These are phyloP conservation scores for Lichtheimia hyalospora DNA, from an alignment of 371 early-diverging fungal genomes.

Conservation along the genomic window DNA sequence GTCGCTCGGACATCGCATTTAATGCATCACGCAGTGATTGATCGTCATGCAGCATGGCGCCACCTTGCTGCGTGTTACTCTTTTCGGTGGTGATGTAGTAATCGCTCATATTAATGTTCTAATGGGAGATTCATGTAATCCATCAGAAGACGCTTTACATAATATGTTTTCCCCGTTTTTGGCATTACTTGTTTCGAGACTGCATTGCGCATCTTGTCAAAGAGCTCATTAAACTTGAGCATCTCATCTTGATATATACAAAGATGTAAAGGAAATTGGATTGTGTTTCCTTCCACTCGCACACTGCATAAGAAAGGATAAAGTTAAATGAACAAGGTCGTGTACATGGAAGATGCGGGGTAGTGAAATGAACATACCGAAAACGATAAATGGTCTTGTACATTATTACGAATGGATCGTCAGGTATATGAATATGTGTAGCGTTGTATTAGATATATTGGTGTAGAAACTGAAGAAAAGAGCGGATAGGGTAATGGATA, in stretches of 20 bases:
- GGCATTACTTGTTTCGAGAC: conserved; percentile 14
- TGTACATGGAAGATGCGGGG: too few species aligned
- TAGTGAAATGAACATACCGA: conserved; percentile 11
- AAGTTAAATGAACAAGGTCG: too few species aligned
- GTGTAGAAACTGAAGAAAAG: conserved; percentile 5
- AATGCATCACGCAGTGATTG: conserved; percentile 29
- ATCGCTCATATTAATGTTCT: conserved; percentile 30
- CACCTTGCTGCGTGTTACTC: conserved; percentile 1
- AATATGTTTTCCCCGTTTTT: too few species aligned
- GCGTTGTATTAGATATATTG: not conserved
- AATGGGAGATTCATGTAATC: not conserved
- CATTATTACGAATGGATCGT: conserved; percentile 9
- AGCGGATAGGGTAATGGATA: conserved; percentile 8
- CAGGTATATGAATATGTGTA: conserved; percentile 3
- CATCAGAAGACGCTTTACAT: too few species aligned
- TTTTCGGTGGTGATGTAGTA: conserved; percentile 18
- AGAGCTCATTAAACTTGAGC: conserved; percentile 35
- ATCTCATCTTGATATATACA: conserved; percentile 32
- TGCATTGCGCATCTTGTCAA: conserved; percentile 30
- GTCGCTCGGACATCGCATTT: conserved; percentile 18
- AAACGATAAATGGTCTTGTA: conserved; percentile 32
- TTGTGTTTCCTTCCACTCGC: conserved; percentile 29
- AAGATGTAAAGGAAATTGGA: conserved; percentile 31
- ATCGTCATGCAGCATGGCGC: conserved; percentile 26
- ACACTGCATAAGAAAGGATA: conserved; percentile 14